These are phyloP conservation scores for Neoboletus subvelutipes DNA, from an alignment of 768 basidiomycete genomes.

Conservation along the genomic window DNA sequence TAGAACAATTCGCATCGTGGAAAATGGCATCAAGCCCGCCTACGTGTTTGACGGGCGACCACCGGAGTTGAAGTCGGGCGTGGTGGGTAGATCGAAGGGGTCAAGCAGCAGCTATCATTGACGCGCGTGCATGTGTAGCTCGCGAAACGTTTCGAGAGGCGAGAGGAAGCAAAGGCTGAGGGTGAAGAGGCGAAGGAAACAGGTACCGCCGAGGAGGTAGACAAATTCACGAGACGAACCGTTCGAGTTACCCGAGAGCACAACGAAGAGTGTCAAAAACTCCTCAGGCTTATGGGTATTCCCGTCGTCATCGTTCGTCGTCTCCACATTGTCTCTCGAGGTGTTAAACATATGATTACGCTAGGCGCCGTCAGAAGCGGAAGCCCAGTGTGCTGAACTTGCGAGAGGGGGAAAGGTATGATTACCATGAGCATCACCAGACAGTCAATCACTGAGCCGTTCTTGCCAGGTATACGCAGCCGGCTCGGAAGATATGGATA, in stretches of 20 bases:
- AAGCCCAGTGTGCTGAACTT: slow-evolving; percentile 97
- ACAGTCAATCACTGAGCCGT: background rate
- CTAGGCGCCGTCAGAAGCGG: slow-evolving; percentile 97
- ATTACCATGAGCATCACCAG: background rate
- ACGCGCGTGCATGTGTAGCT: slow-evolving; percentile 50
- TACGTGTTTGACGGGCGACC: slow-evolving; percentile 99
- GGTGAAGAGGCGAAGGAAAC: slow-evolving; percentile 97
- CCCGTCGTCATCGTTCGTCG: slow-evolving; percentile 83
- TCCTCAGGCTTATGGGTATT: slow-evolving; percentile 94
- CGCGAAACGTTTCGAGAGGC: slow-evolving; percentile 89
- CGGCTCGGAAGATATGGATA: slow-evolving; percentile 99
- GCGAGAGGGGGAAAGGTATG: slow-evolving; percentile 90
- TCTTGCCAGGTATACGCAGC: slow-evolving; percentile 82
- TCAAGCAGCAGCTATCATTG: background rate
- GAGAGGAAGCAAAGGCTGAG: slow-evolving; percentile 92
- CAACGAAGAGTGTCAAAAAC: slow-evolving; percentile 89
- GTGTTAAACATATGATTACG: background rate
- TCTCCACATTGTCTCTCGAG: background rate
- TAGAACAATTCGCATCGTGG: slow-evolving; percentile 94
- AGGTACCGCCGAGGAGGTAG: slow-evolving; percentile 91
- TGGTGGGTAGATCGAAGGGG: slow-evolving; percentile 56
- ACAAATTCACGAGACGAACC: slow-evolving; percentile 83
- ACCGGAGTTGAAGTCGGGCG: slow-evolving; percentile 94
- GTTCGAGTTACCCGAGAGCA: slow-evolving; percentile 96
- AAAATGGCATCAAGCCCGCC: slow-evolving; percentile 97